A percentile compares a stretch with the other conserved stretches of the same genome.
These are phyloP conservation scores for Xylona heveae DNA, from an alignment of 495 filamentous ascomycete species.

Conservation along the genomic window DNA sequence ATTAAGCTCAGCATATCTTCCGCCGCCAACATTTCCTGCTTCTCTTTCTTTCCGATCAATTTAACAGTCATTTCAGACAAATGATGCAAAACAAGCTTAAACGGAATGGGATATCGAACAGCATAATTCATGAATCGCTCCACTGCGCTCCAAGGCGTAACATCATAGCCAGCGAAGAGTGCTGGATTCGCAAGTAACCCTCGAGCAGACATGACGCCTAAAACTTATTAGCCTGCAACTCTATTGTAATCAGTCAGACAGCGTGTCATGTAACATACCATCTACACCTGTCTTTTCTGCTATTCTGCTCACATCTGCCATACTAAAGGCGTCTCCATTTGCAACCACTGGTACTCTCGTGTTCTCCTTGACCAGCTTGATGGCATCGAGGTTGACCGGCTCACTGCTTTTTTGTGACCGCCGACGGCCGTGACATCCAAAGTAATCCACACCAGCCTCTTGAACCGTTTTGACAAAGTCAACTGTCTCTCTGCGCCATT, in stretches of 20 bases:
- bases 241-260: no score
- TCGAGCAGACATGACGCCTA: conserved; percentile 2
- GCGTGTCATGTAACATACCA: background rate
- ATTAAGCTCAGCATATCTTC: background rate
- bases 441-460: conserved; percentile 5
- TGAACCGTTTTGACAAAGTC: conserved; percentile 22
- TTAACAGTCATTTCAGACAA: background rate
- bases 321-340: conserved; percentile 1
- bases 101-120: background rate
- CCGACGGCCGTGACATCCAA: background rate
- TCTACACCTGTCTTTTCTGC: background rate
- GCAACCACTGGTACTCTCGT: background rate
- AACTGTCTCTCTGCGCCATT: conserved; percentile 19
- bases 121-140: background rate
- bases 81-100: background rate
- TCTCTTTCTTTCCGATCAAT: background rate
- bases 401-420: background rate
- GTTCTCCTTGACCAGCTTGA: conserved; percentile 2
- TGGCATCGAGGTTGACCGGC: background rate
- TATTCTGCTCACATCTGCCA: background rate
- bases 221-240: background rate
- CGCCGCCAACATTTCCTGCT: background rate
- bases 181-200: conserved; percentile 1
- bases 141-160: background rate
- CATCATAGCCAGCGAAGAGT: background rate